These are phyloP conservation scores for Ottelia alismoides DNA, from an alignment of 106 monocot genomes.

Conservation along the genomic window DNA sequence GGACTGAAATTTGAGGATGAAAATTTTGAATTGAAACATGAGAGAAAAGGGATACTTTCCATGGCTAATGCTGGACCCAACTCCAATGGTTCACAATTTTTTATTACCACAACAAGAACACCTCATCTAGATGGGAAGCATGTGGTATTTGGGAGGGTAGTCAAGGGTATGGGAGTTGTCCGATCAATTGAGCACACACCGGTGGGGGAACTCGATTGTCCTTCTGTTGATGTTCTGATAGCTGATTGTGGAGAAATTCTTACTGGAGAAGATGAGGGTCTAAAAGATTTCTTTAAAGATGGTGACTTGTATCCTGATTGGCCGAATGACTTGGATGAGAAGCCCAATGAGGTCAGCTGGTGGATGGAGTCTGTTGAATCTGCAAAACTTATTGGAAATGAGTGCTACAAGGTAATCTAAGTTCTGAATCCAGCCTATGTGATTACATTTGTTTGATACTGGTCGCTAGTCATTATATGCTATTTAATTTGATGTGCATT, in stretches of 20 bases:
- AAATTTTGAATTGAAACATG: constrained; percentile 75
- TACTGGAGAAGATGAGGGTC: constrained; percentile 53
- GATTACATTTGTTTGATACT: too few species aligned
- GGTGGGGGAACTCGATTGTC: constrained; percentile 46
- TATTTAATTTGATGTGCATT: too few species aligned
- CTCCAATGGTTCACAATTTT: constrained; percentile 88
- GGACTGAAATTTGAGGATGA: constrained; percentile 81
- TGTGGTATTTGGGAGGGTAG: constrained; percentile 78
- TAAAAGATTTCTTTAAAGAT: constrained; percentile 72
- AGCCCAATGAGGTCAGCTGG: constrained; percentile 25
- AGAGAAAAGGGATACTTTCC: constrained; percentile 85
- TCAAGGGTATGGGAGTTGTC: constrained; percentile 87
- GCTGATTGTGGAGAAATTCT: constrained; percentile 68
- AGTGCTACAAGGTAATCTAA: constrained; percentile 30
- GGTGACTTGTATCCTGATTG: constrained; percentile 74
- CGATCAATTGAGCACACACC: constrained; percentile 59
- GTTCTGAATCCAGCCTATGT: too few species aligned
- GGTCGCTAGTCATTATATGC: too few species aligned
- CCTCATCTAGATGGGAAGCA: constrained; percentile 87
- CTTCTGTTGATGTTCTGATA: constrained; percentile 51
- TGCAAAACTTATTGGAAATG: constrained; percentile 32
- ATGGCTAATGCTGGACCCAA: constrained; percentile 85
- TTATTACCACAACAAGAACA: constrained; percentile 76
- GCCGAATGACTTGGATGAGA: constrained; percentile 43
- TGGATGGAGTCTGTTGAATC: constrained; percentile 36